Evolutionary conservation across 106 monocot species (phyloP).

Genomic region (Allium fistulosum): DNA sequence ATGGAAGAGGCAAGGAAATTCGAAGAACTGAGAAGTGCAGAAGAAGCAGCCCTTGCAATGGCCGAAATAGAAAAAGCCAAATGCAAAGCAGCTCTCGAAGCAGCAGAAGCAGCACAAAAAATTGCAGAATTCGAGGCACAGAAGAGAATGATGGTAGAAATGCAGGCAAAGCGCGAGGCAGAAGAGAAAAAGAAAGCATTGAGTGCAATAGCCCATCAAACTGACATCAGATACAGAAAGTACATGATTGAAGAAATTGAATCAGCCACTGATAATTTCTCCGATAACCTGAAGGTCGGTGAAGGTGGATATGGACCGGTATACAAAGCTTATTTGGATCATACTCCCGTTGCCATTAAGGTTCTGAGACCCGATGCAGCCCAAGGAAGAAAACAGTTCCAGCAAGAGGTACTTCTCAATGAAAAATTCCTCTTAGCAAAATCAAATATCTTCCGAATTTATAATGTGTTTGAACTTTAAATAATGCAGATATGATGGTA

Average conservation of each 20-base stretch:
- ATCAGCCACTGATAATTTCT: constrained; percentile 48
- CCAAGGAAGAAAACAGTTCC: constrained; percentile 83
- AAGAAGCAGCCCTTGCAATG: constrained; percentile 62
- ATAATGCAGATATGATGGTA: too few relatives aligned
- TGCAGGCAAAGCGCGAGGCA: constrained; percentile 43
- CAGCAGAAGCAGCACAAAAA: constrained; percentile 50
- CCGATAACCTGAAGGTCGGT: constrained; percentile 51
- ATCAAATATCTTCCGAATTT: too few relatives aligned
- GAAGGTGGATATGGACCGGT: constrained; percentile 97
- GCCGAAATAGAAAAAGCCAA: constrained; percentile 73
- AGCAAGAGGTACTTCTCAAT: constrained; percentile 61
- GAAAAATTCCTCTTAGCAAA: too few relatives aligned
- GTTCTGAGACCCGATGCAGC: constrained; percentile 63
- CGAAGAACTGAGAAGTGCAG: constrained; percentile 57
- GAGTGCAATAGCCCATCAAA: constrained; percentile 26
- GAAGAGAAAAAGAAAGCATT: constrained; percentile 69
- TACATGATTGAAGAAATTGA: constrained; percentile 81
- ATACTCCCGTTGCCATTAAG: constrained; percentile 89
- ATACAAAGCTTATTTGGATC: constrained; percentile 61
- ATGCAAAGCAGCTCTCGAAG: constrained; percentile 65
- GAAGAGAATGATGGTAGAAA: constrained; percentile 55
- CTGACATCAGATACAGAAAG: constrained; percentile 66
- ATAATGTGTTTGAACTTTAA: too few relatives aligned
- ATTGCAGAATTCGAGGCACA: constrained; percentile 58
- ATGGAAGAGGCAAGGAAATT: constrained; percentile 41